Base-by-base conservation (phyloP, 1,284 basidiomycete species). In the Leccinum fallax region DNA sequence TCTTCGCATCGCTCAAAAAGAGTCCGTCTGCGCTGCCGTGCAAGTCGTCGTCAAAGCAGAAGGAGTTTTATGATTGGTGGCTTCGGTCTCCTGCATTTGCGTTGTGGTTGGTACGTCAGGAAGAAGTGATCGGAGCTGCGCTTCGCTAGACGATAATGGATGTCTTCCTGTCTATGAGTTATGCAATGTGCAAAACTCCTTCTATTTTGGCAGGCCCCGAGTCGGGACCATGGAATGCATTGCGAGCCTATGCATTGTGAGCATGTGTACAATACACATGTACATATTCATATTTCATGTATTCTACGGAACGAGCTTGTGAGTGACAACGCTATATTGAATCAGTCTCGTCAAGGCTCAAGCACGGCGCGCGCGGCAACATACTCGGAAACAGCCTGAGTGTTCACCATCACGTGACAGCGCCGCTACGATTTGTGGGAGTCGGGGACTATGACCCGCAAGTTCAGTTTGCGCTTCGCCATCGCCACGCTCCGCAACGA, bases 21-120 rank as follows among this genome's bases (percentile, higher is more conserved):
- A 85, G 92, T 70, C 95, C 95, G 0, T 85, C 88, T 53, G 84
- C 89, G 2, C 77, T 96, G 4, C 86, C 90, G 3, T 96, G 95
- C 79, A 85, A 86, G 64, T 88, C 86, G 13, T 77, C 79, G 9
- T 77, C 79, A 52, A 88, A 85, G 68, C 82, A 85, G 65, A 83
- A 76, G 53, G 88, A 88, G 66, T 93, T 92, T 71, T 93, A 93
- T 67, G 84, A 88, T 71, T 79, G 80, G 57, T 92, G 90, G 87
- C 67, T 93, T 56, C 83, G 86, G 68, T 87, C 85, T 9, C 87
- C 89, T 1, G 83, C 86, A 13, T 93, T 93, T 76, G 90, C 88
- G 7, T 66, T 89, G 46, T 93, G 91, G 91, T 77, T 93, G 32
- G 86, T 87, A 16, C 79, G 81, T 66, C 89, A 92, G 74, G 91